These are phyloP conservation scores for Lyophyllum decastes DNA, from an alignment of 768 basidiomycete species.

Conservation along the genomic window DNA sequence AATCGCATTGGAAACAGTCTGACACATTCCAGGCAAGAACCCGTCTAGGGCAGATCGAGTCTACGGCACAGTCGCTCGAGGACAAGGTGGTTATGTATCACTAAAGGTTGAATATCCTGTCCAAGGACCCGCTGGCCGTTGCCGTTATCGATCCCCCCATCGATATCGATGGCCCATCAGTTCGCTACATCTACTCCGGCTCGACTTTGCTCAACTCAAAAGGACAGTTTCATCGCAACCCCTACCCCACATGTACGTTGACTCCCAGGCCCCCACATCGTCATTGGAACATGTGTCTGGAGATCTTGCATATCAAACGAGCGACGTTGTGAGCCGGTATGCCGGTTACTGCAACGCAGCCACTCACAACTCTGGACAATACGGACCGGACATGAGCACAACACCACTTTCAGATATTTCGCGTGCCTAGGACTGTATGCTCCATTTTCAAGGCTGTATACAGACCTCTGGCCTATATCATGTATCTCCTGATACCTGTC, in stretches of 20 bases:
- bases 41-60: background rate
- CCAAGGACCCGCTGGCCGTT: constrained; percentile 2
- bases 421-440: background rate
- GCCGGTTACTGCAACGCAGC: background rate
- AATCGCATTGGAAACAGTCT: background rate
- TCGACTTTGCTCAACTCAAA: background rate
- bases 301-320: background rate
- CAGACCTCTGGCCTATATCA: background rate
- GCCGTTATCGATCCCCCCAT: constrained; percentile 18
- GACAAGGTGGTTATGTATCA: background rate
- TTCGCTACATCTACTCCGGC: background rate
- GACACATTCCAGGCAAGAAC: background rate
- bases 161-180: constrained; percentile 16
- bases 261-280: background rate
- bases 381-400: background rate
- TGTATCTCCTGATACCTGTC: background rate
- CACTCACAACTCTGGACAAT: background rate
- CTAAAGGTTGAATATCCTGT: constrained; percentile 1
- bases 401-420: background rate
- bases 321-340: background rate
- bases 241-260: background rate
- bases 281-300: background rate
- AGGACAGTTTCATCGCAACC: background rate
- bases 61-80: background rate
- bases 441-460: background rate